Base-by-base conservation (phyloP, 2,329 filamentous ascomycete species). In the Tolypocladium ovalisporum region DNA sequence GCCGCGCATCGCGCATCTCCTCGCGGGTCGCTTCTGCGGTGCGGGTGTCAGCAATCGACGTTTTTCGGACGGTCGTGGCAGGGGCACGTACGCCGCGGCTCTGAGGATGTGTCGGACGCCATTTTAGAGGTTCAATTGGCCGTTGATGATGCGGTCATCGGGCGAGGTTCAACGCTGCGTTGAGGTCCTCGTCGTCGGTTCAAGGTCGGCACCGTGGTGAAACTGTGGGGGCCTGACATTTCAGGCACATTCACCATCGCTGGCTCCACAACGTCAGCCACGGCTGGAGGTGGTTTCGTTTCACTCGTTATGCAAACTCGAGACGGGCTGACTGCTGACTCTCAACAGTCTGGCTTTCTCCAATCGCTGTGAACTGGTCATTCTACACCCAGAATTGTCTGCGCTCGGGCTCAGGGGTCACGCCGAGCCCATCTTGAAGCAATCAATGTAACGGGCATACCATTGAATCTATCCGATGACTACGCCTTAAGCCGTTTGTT, bases 1-100 rank as follows among this genome's bases (percentile, higher is more conserved):
- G 82, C 70, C 84, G 87, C 65, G 92, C 92, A 68, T 90, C 90
- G 70, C 89, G 87, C 93, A 97, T 97, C 75, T 94, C 89, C 79
- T 95, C 87, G 75, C 90, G 85, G 63, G 89, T 90, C 65, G 90
- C 90, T 73, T 82, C 86, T 90, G 70, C 56, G 57, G 32, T 39
- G 5, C 8, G 13, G 17, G 29, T n/a, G 51, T 60, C 37, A 57
- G 57, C 29, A 47, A 27, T 52, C 4, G 47, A 9, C 29, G 19
- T 52, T 29, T 4, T 3, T 35, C 4, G 29, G 8, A 34, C 29
- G 19, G 29, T 22, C 19, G 47, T 2, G 22, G 42, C 12, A 35
- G 15, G 35, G 19, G 15, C 2, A 57, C 72, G 61, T 72, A 74
- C 72, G 70, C 65, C 72, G 70, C 62, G 70, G 66, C 64, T 73